Percentiles rank a stretch among this genome's conserved stretches.
phyloP scores from a whole-genome alignment of 495 filamentous ascomycete genomes.

The Aspergillus indologenus region DNA sequence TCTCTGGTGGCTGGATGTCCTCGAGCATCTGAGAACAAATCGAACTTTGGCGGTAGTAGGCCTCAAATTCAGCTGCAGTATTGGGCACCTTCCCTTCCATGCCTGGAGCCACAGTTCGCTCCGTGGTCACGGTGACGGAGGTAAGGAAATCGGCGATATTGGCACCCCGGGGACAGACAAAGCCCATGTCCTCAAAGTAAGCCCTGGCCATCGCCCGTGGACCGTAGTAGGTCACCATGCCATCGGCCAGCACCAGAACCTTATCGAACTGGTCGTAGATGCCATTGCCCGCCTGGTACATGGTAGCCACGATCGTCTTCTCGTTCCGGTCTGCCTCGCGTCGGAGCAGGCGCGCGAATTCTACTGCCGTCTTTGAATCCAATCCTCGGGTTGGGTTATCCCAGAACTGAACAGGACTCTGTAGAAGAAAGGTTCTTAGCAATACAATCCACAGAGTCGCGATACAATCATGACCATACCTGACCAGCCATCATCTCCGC shows the following conservation, averaged over 20 bases:
- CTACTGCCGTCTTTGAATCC: constrained; percentile 76
- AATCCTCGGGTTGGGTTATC: constrained; percentile 77
- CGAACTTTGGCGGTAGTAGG: constrained; percentile 64
- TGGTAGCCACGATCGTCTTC: constrained; percentile 67
- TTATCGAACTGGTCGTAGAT: constrained; percentile 80
- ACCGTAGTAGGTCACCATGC: constrained; percentile 77
- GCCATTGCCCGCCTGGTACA: constrained; percentile 78
- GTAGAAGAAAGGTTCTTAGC: background rate
- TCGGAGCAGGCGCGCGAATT: constrained; percentile 69
- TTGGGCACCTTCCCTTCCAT: constrained; percentile 64
- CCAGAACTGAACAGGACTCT: constrained; percentile 79
- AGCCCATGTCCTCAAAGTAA: constrained; percentile 73
- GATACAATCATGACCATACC: constrained; percentile 43
- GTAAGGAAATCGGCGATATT: constrained; percentile 80
- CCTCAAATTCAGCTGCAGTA: constrained; percentile 74
- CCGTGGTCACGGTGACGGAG: constrained; percentile 67
- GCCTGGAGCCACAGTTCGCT: constrained; percentile 62
- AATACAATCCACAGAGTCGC: constrained; percentile 11
- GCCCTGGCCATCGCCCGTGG: constrained; percentile 54
- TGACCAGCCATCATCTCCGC: constrained; percentile 66
- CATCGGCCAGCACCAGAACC: constrained; percentile 73
- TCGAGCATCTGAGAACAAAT: constrained; percentile 59
- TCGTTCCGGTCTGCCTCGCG: constrained; percentile 62
- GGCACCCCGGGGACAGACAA: constrained; percentile 63
- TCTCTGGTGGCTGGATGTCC: constrained; percentile 56